Percentiles rank a stretch among this genome's conserved stretches.
Conservation (phyloP, 1,284 basidiomycete species). For the Flammula alnicola region DNA sequence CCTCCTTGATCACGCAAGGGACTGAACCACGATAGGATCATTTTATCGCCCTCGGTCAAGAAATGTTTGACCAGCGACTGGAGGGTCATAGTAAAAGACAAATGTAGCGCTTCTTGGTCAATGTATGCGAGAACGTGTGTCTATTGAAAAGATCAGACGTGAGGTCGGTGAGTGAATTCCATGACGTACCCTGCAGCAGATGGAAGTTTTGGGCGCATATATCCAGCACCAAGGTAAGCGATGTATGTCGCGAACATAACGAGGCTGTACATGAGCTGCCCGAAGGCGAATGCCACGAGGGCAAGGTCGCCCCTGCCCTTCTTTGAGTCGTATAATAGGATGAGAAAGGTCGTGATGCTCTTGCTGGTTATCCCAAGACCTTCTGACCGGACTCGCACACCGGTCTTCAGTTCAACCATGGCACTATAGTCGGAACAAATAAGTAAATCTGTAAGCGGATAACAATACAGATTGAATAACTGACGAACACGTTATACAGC, state of each 20-base stretch:
- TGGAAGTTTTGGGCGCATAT: constrained; percentile 30
- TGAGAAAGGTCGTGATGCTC: constrained; percentile 69
- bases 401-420: constrained; percentile 69
- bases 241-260: constrained; percentile 44
- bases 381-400: constrained; percentile 80
- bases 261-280: constrained; percentile 76
- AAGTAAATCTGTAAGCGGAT: constrained; percentile 1
- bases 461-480: constrained; percentile 6
- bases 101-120: constrained; percentile 53
- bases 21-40: constrained; percentile 84
- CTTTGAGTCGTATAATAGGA: constrained; percentile 55
- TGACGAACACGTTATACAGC: constrained; percentile 71
- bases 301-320: constrained; percentile 48
- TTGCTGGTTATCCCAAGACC: constrained; percentile 81
- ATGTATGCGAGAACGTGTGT: too few species aligned
- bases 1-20: constrained; percentile 88
- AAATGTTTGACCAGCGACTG: constrained; percentile 94
- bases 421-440: constrained; percentile 47
- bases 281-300: constrained; percentile 81
- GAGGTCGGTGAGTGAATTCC: too few species aligned
- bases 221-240: constrained; percentile 32
- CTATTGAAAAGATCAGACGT: too few species aligned
- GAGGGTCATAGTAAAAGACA: constrained; percentile 80
- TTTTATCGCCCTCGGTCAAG: constrained; percentile 94
- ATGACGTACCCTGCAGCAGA: too few species aligned